Base-by-base conservation (phyloP, 257 asterid genomes). In the Gynochthodes officinalis region DNA sequence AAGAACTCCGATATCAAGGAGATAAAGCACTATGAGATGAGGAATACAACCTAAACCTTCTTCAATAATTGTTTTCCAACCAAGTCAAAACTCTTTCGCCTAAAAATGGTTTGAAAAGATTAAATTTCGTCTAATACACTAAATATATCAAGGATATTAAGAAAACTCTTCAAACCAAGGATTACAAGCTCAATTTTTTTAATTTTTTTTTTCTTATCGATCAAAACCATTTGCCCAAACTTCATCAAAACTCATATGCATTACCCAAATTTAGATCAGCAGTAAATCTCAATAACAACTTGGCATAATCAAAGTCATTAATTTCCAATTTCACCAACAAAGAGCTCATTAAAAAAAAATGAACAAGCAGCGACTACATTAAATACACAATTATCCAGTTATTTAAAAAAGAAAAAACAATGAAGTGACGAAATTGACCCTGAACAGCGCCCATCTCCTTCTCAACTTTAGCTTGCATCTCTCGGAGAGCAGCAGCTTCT, bases 361-460 rank as follows among this genome's bases (percentile, higher is more conserved):
- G 7, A 40, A 21, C 15, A 55, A 23, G 23, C 25, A 28, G 30
- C 42, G 62, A 59, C 28, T 27, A 19, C 25, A 21, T 28, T 46
- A 52, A 0, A 62, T 11, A 42, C 10, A 28, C 3, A 4, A 32
- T 7, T 15, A 67, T 0, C 2, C 8, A n/a, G n/a, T n/a, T n/a
- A n/a, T n/a, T n/a, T n/a, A 35, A 9, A 18, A 67, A 71, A 37
- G 4, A 23, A 4, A 5, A 46, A 0, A 39, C 48, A 4, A 60
- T 1, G 44, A 1, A 10, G 28, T 10, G 43, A 35, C 23, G 68
- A 52, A 44, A 52, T 21, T 4, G 2, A 83, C 87, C 87, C 78
- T 81, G 87, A 69, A 83, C 85, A 53, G 80, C 80, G 23, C 87
- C 84, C 84, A 83, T 83, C 75, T 79, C 87, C 72, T 83, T 83